Evolutionary conservation across 352 stramenopile genomes (phyloP), one percentile per base, ranked within the genome.

Genomic region (Peronosclerospora sorghi): DNA sequence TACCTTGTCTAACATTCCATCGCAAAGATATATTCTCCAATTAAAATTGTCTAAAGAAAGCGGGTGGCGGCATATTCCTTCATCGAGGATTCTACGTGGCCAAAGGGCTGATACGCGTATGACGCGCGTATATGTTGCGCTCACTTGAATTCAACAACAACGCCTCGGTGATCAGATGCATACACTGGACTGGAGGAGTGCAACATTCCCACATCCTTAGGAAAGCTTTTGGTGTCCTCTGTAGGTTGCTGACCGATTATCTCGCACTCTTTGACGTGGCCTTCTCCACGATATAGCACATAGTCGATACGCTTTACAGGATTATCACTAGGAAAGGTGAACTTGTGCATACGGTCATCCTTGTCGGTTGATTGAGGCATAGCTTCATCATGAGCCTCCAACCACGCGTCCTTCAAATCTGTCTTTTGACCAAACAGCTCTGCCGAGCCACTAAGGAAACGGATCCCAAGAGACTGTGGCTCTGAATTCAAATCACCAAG

Each of bases 291-390:
- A 36, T 68, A 86, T 21, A 93, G 35, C 12, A 88, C 62, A 26
- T 89, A 88, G 45, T 95, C 83, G 37, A 95, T 95, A n/a, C 80
- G 76, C 41, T 95, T 95, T 13, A 66, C 56, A 6, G 83, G 83
- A 18, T 75, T 68, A 46, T 95, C 81, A 41, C 71, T 90, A 10
- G 83, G 78, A 41, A 95, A 95, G 8, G 83, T 95, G 45, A 92
- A 90, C 41, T 70, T 76, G 27, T 58, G 38, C 12, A 57, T 38
- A 3, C 64, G 66, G 42, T 92, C 70, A 0, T 46, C 17, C 1
- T 24, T 37, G 21, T 85, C 51, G 14, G 18, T 49, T 0, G 79
- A 94, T 0, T 67, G 56, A 39, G 76, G 73, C 27, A 55, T 45
- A 4, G 80, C 66, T 48, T 95, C 83, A 2, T 45, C 37, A 41